Base-by-base conservation (phyloP, 148 eudicot genomes). In the Amaranthus palmeri region DNA sequence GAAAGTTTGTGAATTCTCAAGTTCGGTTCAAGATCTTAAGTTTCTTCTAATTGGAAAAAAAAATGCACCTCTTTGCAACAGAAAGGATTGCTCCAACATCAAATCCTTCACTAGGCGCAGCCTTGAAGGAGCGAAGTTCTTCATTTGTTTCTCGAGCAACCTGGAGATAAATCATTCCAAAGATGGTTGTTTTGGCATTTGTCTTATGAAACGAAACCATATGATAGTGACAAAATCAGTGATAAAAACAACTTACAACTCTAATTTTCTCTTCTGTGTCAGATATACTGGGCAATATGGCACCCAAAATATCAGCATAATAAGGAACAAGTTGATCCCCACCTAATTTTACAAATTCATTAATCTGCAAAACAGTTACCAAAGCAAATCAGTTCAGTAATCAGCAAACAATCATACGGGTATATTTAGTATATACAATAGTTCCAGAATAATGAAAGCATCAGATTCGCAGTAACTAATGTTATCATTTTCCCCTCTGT, bases 121-220 rank as follows among this genome's bases (percentile, higher is more conserved):
- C 87, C 68, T 86, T 76, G 68, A 92, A 84, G 18, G 84, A 88
- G 36, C 83, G 88, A 79, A 95, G 99, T 77, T 92, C 96, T 79
- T 88, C 99, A 83, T 92, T 95, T 52, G 99, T 92, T 81, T 95
- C 99, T 68, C 90, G 89, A 72, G 97, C 96, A 80, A 95, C 93
- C 99, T 95, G 84, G 52, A 59, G 36, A 71, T 48, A 68, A 13
- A 14, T 46, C 52, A 25, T 1, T 25, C 36, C 36, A 25, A 25
- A 25, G 36, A 25, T 25, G 15, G 36, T 25, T 7, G 10, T 55
- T 8, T 8, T 62, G 57, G 6, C n/a, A 66, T 6, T 14, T 56
- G 60, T 65, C 54, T 9, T 0, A 64, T 61, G 51, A 49, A 49
- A 69, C 17, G 43, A 56, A 41, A 6, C 64, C 10, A 54, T 44